Evolutionary conservation across 495 filamentous ascomycete species (phyloP), one percentile per base, ranked within the genome.

Genomic region (Zalerion maritima): DNA sequence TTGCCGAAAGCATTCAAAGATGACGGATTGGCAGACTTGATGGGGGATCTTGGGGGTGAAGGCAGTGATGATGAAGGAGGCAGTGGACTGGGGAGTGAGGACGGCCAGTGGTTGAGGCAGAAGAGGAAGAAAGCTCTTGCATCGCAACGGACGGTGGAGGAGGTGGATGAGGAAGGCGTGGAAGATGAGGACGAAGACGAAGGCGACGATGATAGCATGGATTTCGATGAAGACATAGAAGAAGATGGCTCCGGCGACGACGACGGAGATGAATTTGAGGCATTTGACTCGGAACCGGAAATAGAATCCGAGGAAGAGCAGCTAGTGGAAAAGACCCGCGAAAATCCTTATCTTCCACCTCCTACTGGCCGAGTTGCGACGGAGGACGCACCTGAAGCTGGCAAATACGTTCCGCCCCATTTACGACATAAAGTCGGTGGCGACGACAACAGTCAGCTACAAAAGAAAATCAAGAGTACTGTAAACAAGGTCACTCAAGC

Each of bases 401-500:
- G 47, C 42, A 57, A 92, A 71, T 96, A 97, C 37, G 69, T 94
- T 6, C 87, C 91, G 6, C 89, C 87, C 6, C 89, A 83, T 6
- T 57, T 89, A 18, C 73, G 87, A 17, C 72, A 69, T 31, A 54
- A 60, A 16, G 52, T 61, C 0, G 57, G 66, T 7, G 71, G 71
- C 1, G 74, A 80, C 28, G 59, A 64, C 1, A 83, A 93, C 46
- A 60, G 64, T 4, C 73, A 77, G 13, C 53, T 97, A 23, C 72
- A 71, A 28, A 71, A 84, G 28, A 79, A 87, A 45, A 67, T 78
- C 10, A 83, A 94, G 39, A 89, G 89, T 48, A 63, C 89, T 6
- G 62, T 96, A 36, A 97, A 97, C 57, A 78, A 86, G 43, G 55
- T 97, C 23, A 93, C 91, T 1, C 86, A 94, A 46, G 73, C 83